Conservation (phyloP, 2,329 filamentous ascomycete genomes). For the Apiospora sp. region DNA sequence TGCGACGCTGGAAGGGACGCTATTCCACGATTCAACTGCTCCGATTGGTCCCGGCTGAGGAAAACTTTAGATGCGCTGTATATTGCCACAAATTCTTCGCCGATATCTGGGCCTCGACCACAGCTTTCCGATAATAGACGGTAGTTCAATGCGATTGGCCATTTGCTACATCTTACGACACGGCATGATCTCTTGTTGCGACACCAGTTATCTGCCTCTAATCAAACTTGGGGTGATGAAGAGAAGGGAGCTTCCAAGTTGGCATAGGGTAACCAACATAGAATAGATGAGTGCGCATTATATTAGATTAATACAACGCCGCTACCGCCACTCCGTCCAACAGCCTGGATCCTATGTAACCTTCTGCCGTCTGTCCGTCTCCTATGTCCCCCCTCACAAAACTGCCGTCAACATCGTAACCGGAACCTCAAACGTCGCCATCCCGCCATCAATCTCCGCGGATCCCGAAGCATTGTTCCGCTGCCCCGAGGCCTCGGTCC, state of each 20-base stretch:
- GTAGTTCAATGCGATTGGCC: too few relatives aligned
- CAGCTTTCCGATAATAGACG: neutral
- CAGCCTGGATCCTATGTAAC: neutral
- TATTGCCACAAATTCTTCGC: neutral
- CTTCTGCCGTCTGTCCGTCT: neutral
- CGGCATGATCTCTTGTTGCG: too few relatives aligned
- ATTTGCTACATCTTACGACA: too few relatives aligned
- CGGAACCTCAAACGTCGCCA: neutral
- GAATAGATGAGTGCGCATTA: too few relatives aligned
- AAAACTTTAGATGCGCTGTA: neutral
- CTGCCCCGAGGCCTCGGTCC: conserved; percentile 27
- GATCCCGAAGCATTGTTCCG: neutral
- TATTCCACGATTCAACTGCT: neutral
- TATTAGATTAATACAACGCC: neutral
- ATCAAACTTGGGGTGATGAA: too few relatives aligned
- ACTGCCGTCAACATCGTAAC: conserved; percentile 3
- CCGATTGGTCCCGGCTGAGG: neutral
- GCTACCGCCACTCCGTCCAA: neutral
- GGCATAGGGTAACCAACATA: too few relatives aligned
- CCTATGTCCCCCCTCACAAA: neutral
- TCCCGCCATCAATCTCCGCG: conserved; percentile 17
- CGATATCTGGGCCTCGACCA: neutral
- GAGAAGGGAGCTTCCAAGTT: too few relatives aligned
- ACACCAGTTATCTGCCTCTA: too few relatives aligned
- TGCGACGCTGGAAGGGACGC: neutral